These are phyloP conservation scores for Hibiscus syriacus DNA, from an alignment of 345 rosid genomes.

Conservation along the genomic window DNA sequence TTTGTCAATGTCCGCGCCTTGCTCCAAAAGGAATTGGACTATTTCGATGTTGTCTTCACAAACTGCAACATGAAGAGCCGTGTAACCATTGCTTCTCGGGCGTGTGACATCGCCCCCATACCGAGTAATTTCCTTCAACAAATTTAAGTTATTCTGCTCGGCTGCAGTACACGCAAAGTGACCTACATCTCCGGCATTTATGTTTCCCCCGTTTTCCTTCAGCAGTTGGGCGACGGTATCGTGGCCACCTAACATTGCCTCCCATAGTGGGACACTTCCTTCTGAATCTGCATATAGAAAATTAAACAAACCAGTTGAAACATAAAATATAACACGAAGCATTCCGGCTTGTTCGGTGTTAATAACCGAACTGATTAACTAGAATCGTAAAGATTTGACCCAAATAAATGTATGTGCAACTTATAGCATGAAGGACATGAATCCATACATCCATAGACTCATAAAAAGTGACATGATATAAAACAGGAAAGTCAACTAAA, in stretches of 20 bases:
- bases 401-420: not conserved
- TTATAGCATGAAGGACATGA: not conserved
- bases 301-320: not conserved
- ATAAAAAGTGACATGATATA: not conserved
- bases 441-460: not conserved
- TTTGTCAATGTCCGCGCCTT: constrained; percentile 60
- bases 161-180: constrained; percentile 63
- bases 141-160: constrained; percentile 50
- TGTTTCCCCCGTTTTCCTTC: constrained; percentile 32
- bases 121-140: constrained; percentile 47
- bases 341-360: not conserved
- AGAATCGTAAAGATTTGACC: not conserved
- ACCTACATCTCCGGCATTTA: constrained; percentile 63
- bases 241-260: constrained; percentile 63
- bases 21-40: constrained; percentile 53
- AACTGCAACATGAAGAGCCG: constrained; percentile 80
- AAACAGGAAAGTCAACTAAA: not conserved
- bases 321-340: not conserved
- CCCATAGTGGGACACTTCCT: constrained; percentile 76
- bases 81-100: constrained; percentile 42
- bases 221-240: constrained; percentile 40
- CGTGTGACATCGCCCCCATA: constrained; percentile 52
- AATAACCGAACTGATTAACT: not conserved
- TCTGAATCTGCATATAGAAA: constrained; percentile 31
- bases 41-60: constrained; percentile 65